Conservation (phyloP, 148 eudicot species). For the Amaranthus palmeri region DNA sequence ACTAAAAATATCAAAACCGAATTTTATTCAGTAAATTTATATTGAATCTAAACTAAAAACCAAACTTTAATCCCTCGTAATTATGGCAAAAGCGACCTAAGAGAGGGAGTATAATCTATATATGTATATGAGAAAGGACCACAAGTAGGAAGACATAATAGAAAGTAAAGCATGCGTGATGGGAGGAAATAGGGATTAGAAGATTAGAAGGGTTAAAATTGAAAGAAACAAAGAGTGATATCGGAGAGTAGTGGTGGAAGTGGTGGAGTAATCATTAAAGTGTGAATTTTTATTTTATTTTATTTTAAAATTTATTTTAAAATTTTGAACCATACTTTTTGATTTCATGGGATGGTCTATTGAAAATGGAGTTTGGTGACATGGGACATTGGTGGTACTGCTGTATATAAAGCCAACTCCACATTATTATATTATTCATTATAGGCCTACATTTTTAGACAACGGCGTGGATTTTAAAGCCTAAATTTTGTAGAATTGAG, state of each 20-base stretch:
- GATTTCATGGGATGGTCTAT: slow-evolving; percentile 14
- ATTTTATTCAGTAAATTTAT: too few relatives aligned
- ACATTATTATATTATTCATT: not conserved
- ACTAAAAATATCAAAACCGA: too few relatives aligned
- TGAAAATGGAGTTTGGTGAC: slow-evolving; percentile 37
- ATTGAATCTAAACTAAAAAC: too few relatives aligned
- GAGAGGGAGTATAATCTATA: not conserved
- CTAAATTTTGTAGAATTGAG: not conserved
- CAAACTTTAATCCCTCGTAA: too few relatives aligned
- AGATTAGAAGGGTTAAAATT: too few relatives aligned
- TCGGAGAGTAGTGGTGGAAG: slow-evolving; percentile 8
- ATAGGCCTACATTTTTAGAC: not conserved
- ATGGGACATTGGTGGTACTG: slow-evolving; percentile 18
- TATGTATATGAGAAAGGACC: not conserved
- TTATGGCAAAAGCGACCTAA: not conserved
- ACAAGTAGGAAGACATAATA: not conserved
- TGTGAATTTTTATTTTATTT: slow-evolving; percentile 14
- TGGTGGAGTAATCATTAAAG: slow-evolving; percentile 35
- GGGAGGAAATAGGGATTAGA: not conserved
- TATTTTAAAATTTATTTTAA: too few relatives aligned
- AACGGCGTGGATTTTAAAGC: slow-evolving; percentile 24
- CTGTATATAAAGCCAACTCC: slow-evolving; percentile 12
- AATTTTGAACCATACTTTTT: not conserved
- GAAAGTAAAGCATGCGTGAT: slow-evolving; percentile 17
- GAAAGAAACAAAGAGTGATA: slow-evolving; percentile 3